Evolutionary conservation across 208 protist species (phyloP).

Genomic region (Leptomonas seymouri): DNA sequence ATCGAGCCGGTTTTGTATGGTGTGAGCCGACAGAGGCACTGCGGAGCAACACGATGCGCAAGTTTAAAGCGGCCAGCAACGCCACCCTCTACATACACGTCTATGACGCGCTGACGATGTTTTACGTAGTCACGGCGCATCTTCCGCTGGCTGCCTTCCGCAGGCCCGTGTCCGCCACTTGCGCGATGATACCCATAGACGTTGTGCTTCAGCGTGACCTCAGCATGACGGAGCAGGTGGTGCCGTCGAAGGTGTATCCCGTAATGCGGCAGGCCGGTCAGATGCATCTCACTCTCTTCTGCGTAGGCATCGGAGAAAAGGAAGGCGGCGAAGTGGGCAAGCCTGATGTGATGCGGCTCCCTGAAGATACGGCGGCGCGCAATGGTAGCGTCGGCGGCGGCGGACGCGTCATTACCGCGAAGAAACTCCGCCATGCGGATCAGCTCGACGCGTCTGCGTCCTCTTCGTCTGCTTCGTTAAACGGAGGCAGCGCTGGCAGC

Average conservation of each 20-base stretch:
- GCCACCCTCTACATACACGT: constrained; percentile 79
- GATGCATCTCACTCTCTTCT: constrained; percentile 87
- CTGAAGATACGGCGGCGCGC: neutral
- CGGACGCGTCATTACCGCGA: constrained; percentile 66
- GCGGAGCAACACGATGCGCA: constrained; percentile 50
- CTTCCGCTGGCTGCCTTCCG: constrained; percentile 72
- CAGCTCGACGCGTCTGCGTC: constrained; percentile 22
- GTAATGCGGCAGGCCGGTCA: constrained; percentile 75
- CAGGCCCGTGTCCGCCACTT: constrained; percentile 67
- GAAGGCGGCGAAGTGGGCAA: constrained; percentile 16
- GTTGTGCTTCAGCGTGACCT: constrained; percentile 75
- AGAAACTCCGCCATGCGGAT: constrained; percentile 68
- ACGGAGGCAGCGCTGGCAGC: neutral
- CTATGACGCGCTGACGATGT: constrained; percentile 90
- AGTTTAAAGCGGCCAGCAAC: constrained; percentile 54
- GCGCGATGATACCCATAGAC: constrained; percentile 64
- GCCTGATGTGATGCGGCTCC: constrained; percentile 8
- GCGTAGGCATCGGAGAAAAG: constrained; percentile 43
- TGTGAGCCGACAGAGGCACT: constrained; percentile 72
- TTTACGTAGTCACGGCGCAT: constrained; percentile 76
- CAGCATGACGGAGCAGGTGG: constrained; percentile 64
- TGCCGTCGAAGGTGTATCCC: constrained; percentile 75
- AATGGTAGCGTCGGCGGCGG: neutral
- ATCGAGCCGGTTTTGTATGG: constrained; percentile 77
- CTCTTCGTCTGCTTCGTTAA: neutral